Conservation (phyloP, 2,329 filamentous ascomycete genomes). For the Aspergillus quadricinctus region DNA sequence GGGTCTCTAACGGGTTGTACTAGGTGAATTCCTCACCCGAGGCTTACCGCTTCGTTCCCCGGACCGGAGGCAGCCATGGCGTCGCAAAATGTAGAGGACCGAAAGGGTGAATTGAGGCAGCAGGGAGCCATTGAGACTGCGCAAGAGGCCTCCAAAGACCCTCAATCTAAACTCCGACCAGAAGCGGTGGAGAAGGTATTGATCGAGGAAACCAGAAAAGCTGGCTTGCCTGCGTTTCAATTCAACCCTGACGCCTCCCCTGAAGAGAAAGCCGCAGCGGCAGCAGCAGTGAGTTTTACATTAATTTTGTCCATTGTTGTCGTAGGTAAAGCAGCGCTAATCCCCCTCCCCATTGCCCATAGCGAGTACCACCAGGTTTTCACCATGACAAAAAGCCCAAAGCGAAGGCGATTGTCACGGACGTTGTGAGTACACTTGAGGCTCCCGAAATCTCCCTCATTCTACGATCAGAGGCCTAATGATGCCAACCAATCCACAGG, state of each 20-base stretch:
- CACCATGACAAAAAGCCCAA: slow-evolving; percentile 47
- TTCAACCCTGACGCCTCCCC: slow-evolving; percentile 83
- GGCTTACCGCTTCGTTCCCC: slow-evolving; percentile 8
- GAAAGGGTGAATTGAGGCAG: slow-evolving; percentile 66
- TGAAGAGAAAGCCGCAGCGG: slow-evolving; percentile 79
- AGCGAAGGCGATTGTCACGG: slow-evolving; percentile 61
- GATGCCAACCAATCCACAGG: slow-evolving; percentile 32
- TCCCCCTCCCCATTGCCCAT: slow-evolving; percentile 7
- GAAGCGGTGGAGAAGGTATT: slow-evolving; percentile 70
- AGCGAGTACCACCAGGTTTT: slow-evolving; percentile 63
- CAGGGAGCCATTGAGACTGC: slow-evolving; percentile 77
- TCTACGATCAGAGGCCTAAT: background rate
- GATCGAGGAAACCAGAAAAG: slow-evolving; percentile 71
- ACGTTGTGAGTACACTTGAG: slow-evolving; percentile 51
- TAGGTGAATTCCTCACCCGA: slow-evolving; percentile 15
- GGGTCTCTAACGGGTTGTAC: slow-evolving; percentile 5
- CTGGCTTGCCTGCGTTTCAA: slow-evolving; percentile 72
- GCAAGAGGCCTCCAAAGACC: slow-evolving; percentile 49
- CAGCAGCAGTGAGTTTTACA: slow-evolving; percentile 62
- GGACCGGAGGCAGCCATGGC: slow-evolving; percentile 23
- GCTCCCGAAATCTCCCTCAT: background rate
- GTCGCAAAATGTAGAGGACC: slow-evolving; percentile 24
- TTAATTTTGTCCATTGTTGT: background rate
- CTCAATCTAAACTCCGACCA: slow-evolving; percentile 62
- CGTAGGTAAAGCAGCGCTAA: slow-evolving; percentile 6